A percentile compares a stretch with the other conserved stretches of the same genome.
These are phyloP conservation scores for Fusarium robinianum DNA, from an alignment of 2,329 filamentous ascomycete genomes.

Conservation along the genomic window DNA sequence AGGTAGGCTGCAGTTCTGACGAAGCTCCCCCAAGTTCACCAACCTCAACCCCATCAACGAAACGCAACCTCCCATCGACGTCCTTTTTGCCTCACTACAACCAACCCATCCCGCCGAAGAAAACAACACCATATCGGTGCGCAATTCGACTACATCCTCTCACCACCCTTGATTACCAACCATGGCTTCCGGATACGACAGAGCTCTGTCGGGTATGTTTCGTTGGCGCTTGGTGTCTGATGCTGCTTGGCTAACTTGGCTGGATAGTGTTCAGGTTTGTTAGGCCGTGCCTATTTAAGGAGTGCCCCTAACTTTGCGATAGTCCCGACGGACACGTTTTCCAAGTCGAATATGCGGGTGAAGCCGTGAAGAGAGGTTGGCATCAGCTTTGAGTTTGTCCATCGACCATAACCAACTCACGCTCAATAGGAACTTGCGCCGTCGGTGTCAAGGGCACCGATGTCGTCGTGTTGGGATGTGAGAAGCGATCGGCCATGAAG, in stretches of 20 bases:
- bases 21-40: constrained; percentile 42
- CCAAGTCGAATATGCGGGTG: constrained; percentile 98
- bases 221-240: constrained; percentile 28
- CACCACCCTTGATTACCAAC: constrained; percentile 19
- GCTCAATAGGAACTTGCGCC: constrained; percentile 80
- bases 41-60: constrained; percentile 31
- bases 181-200: constrained; percentile 96
- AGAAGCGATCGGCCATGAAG: constrained; percentile 99
- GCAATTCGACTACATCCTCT: constrained; percentile 6
- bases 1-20: constrained; percentile 47
- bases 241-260: constrained; percentile 51
- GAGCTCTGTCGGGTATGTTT: constrained; percentile 94
- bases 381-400: constrained; percentile 16
- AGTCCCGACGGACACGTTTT: constrained; percentile 99
- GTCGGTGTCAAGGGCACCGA: constrained; percentile 95
- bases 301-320: constrained; percentile 48
- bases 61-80: constrained; percentile 23
- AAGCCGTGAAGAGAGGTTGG: constrained; percentile 96
- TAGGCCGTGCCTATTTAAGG: constrained; percentile 11
- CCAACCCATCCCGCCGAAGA: constrained; percentile 9
- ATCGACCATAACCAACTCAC: constrained; percentile 20
- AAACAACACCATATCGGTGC: background rate
- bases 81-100: constrained; percentile 16
- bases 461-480: constrained; percentile 94
- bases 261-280: constrained; percentile 79